Evolutionary conservation across 1,284 basidiomycete genomes (phyloP), one percentile per base, ranked within the genome.

Genomic region (Malassezia japonica): DNA sequence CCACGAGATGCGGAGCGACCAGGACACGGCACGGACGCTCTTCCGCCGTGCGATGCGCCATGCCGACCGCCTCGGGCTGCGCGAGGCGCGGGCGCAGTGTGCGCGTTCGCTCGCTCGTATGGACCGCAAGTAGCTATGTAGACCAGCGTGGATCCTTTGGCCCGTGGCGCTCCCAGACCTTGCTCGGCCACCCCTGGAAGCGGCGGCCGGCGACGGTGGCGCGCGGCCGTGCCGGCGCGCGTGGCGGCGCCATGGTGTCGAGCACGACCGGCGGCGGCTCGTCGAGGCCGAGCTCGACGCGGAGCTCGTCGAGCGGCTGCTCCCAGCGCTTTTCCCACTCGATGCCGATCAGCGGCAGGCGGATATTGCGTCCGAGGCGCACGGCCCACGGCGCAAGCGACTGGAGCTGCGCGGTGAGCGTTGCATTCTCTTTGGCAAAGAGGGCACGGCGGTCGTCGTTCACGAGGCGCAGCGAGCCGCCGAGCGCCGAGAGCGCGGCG

Each of bases 271-370:
- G 60, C 24, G 67, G 60, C 2, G 61, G 57, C n/a, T 50, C 40
- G 36, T 65, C 40, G 49, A 69, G 91, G n/a, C 88, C 86, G 16
- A 92, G 76, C 67, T 90, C 85, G 55, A 74, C 77, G 74, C 86
- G 84, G 74, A 95, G 78, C 48, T 87, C 83, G 2, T 80, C 80
- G 4, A 92, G 75, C 50, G 86, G 79, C 73, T 87, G 83, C 49
- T 82, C 82, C 91, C 91, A 98, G 53, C 89, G 77, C 72, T 88
- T 79, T 75, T 98, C 92, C 94, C 92, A 98, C 66, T 91, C 90
- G 7, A 98, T 83, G 0, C 84, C 85, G 50, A 96, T 86, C 51
- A 98, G 75, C 61, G 83, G 86, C 62, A 78, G 78, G 1, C 75
- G 74, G 24, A 84, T 80, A 43, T 77, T 80, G 23, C 82, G 80